A percentile compares a stretch with the other conserved stretches of the same genome.
phyloP scores from a whole-genome alignment of 495 filamentous ascomycete genomes.

The Evernia prunastri region DNA sequence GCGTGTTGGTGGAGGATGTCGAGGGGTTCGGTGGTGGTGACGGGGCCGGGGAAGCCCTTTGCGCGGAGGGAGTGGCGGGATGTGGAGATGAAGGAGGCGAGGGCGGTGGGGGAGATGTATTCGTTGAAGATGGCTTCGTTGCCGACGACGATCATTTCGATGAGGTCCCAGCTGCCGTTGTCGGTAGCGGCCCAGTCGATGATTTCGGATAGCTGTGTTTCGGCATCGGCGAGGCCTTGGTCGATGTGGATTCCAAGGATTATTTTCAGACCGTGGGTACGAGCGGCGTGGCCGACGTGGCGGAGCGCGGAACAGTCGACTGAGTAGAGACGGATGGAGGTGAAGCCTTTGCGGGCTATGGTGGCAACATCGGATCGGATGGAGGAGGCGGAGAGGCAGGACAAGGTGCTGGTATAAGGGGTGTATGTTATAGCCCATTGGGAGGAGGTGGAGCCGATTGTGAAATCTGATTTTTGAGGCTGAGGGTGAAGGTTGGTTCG shows the following conservation, averaged over 20 bases:
- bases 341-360: conserved; percentile 71
- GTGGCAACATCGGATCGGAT: conserved; percentile 59
- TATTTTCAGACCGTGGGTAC: conserved; percentile 57
- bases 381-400: conserved; percentile 62
- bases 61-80: conserved; percentile 36
- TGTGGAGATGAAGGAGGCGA: conserved; percentile 61
- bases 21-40: conserved; percentile 84
- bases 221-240: conserved; percentile 46
- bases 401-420: conserved; percentile 54
- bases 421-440: conserved; percentile 92
- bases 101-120: conserved; percentile 51
- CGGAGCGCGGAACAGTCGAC: conserved; percentile 80
- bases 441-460: conserved; percentile 28
- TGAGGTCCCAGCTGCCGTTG: conserved; percentile 51
- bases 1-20: conserved; percentile 56
- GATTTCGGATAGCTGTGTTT: conserved; percentile 66
- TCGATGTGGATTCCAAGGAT: conserved; percentile 84
- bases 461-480: conserved; percentile 29
- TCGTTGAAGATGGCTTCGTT: conserved; percentile 81
- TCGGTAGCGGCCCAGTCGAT: conserved; percentile 50
- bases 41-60: conserved; percentile 65
- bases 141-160: conserved; percentile 76
- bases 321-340: conserved; percentile 78
- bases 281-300: conserved; percentile 62
- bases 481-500: conserved; percentile 26